Conservation (phyloP, 2,329 filamentous ascomycete species). For the Neopestalotiopsis sp. region DNA sequence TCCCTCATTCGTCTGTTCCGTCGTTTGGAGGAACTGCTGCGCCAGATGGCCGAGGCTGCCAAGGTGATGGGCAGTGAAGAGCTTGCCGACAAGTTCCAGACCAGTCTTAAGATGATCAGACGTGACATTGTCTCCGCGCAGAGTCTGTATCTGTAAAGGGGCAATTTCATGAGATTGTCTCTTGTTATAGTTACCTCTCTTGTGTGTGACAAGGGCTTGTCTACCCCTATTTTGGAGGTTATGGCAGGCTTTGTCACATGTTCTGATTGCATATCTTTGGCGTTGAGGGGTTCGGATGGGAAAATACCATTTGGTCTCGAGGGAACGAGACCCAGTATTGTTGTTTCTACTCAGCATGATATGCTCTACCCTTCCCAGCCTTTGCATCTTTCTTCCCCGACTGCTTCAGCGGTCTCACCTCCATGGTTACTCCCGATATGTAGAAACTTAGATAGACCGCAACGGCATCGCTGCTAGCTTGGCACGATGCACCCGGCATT, state of each 20-base stretch:
- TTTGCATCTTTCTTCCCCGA: not conserved
- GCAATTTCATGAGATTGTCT: not conserved
- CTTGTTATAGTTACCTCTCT: not conserved
- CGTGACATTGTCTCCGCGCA: slow-evolving; percentile 95
- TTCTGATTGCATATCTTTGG: slow-evolving; percentile 16
- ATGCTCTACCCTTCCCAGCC: not conserved
- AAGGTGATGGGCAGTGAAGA: slow-evolving; percentile 99
- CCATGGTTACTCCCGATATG: slow-evolving; percentile 6
- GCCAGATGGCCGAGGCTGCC: slow-evolving; percentile 92
- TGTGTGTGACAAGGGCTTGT: not conserved
- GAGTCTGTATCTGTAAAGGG: slow-evolving; percentile 79
- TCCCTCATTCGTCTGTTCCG: slow-evolving; percentile 96
- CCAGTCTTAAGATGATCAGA: slow-evolving; percentile 81
- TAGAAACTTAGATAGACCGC: slow-evolving; percentile 17
- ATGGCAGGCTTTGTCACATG: slow-evolving; percentile 4
- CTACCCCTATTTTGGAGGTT: not conserved
- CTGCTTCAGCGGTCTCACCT: not conserved
- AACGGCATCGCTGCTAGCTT: slow-evolving; percentile 19
- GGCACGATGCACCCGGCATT: slow-evolving; percentile 17
- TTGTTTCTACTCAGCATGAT: not conserved
- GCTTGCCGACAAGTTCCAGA: slow-evolving; percentile 89
- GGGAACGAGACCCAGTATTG: not conserved
- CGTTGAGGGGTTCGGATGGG: slow-evolving; percentile 5
- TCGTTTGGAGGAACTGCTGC: slow-evolving; percentile 88
- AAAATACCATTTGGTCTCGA: slow-evolving; percentile 18